Base-by-base conservation (phyloP, 2,329 filamentous ascomycete genomes). In the Blastomyces parvus region DNA sequence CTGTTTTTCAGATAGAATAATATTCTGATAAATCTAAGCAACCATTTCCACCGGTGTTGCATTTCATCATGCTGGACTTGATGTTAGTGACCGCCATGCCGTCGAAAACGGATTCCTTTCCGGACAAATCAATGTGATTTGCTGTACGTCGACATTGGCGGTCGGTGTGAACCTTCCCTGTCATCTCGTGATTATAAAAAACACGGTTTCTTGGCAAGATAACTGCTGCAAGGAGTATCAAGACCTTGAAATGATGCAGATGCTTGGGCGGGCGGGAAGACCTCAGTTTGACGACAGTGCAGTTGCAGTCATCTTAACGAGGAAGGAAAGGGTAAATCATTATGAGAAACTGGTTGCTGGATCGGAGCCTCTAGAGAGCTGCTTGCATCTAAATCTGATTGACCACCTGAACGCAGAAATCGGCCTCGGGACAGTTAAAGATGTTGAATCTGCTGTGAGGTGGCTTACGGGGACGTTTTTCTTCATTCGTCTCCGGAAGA, bases 321-420 rank as follows among this genome's bases (percentile, higher is more conserved):
- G 84, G 30, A 78, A 81, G n/a, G 78, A 85, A 4, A 88, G 86
- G 59, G 83, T 84, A 6, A 70, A 80, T 1, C 81, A 84, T 59
- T 95, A 94, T 69, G 84, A 91, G 68, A 85, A 80, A 67, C 86
- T 95, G 78, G 84, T 90, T 0, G 86, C 87, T 0, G 89, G 89
- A 0, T 81, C 86, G 62, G 87, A 93, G 66, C 78, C 84, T 1
- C 76, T 95, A 1, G 91, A 96, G 71, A 95, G 90, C 73, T 85
- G 83, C 22, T 78, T 96, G 7, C 90, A 96, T 74, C 78, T 85
- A 36, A 91, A 93, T 67, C 76, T 96, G 0, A 87, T 92, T 59
- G 89, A 93, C 67, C 90, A 95, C 69, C 74, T 96, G 53, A 95
- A 95, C 70, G 90, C 90, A 1, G 90, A 95, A 70, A 88, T 93